These are phyloP conservation scores for Fraxinus floribunda DNA, from an alignment of 305 asterid species.

Conservation along the genomic window DNA sequence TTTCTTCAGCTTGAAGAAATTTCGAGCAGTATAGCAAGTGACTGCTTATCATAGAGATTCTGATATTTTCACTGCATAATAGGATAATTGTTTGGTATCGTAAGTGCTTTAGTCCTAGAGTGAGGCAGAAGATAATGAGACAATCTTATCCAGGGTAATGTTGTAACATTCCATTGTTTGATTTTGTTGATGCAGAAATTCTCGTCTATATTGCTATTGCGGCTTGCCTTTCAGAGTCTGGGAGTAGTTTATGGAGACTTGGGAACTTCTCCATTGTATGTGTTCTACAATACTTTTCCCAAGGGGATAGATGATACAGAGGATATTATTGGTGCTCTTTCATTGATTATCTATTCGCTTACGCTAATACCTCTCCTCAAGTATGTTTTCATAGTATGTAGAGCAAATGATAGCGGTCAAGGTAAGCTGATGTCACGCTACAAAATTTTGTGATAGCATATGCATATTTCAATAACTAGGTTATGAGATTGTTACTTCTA, in stretches of 20 bases:
- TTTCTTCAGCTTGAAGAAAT: conserved; percentile 1
- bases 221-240: conserved; percentile 97
- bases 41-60: background rate
- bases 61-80: background rate
- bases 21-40: background rate
- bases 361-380: conserved; percentile 94
- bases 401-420: conserved; percentile 98
- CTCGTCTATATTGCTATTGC: conserved; percentile 70
- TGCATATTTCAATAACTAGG: background rate
- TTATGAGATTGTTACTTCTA: background rate
- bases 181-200: conserved; percentile 57
- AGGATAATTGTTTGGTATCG: background rate
- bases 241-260: conserved; percentile 98
- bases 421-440: conserved; percentile 41
- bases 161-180: conserved; percentile 2
- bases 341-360: conserved; percentile 87
- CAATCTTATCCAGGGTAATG: background rate
- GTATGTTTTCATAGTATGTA: conserved; percentile 91
- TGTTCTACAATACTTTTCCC: conserved; percentile 93
- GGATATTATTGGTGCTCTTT: conserved; percentile 91
- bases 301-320: conserved; percentile 70
- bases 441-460: background rate
- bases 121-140: background rate
- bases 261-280: conserved; percentile 97
- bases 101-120: conserved; percentile 10